phyloP scores from a whole-genome alignment of 2,329 filamentous ascomycete species.

The Diplodia sapinea region DNA sequence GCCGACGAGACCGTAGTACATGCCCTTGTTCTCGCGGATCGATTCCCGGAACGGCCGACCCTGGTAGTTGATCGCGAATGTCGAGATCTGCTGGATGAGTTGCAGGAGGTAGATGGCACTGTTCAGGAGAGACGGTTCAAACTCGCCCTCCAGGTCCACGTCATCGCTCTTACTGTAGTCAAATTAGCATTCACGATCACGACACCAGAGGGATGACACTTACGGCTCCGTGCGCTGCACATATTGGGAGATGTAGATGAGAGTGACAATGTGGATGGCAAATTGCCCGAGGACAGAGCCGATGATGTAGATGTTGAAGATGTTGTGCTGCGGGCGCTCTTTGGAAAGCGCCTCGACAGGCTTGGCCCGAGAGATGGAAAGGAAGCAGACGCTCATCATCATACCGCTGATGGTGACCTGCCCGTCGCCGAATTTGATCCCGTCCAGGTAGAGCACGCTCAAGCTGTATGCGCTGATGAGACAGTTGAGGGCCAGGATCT shows the following conservation, averaged over 20 bases:
- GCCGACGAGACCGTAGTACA: constrained; percentile 95
- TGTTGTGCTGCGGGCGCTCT: constrained; percentile 96
- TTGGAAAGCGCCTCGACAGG: constrained; percentile 95
- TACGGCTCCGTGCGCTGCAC: constrained; percentile 87
- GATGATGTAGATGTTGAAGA: constrained; percentile 99
- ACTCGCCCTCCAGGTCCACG: constrained; percentile 93
- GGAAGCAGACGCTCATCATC: constrained; percentile 99
- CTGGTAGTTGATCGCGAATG: constrained; percentile 99
- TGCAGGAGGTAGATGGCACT: constrained; percentile 96
- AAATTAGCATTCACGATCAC: constrained; percentile 47
- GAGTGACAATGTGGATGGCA: constrained; percentile 88
- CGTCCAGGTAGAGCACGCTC: constrained; percentile 93
- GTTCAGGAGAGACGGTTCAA: constrained; percentile 91
- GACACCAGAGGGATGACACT: constrained; percentile 57
- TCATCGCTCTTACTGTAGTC: constrained; percentile 59
- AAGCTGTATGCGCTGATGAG: constrained; percentile 97
- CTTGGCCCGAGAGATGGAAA: constrained; percentile 97
- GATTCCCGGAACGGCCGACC: constrained; percentile 96
- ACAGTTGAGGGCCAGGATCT: constrained; percentile 97
- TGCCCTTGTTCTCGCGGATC: constrained; percentile 92
- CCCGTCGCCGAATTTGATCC: constrained; percentile 98
- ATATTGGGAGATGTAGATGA: constrained; percentile 91
- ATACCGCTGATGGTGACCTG: constrained; percentile 99
- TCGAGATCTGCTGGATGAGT: constrained; percentile 98
- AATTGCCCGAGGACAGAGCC: constrained; percentile 97